A percentile compares a stretch with the other conserved stretches of the same genome.
phyloP scores from a whole-genome alignment of 345 rosid species.

The Durio zibethinus region DNA sequence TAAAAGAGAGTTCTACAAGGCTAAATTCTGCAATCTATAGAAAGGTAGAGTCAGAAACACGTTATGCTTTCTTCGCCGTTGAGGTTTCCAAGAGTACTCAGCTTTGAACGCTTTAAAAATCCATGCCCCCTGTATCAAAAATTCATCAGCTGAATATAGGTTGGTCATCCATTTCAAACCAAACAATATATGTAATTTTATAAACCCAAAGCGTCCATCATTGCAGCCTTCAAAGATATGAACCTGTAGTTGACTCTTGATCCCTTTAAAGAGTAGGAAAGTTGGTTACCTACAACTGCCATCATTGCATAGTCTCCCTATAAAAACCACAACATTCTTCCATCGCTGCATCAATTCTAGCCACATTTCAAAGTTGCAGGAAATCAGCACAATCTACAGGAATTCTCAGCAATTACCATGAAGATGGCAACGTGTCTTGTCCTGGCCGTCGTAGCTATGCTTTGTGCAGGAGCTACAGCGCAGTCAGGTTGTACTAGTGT shows the following conservation, averaged over 20 bases:
- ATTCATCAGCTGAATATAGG: slow-evolving; percentile 9
- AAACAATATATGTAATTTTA: neutral
- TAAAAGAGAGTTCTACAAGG: neutral
- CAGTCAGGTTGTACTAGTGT: slow-evolving; percentile 60
- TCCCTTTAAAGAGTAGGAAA: slow-evolving; percentile 22
- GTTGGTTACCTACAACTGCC: slow-evolving; percentile 43
- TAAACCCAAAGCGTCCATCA: neutral
- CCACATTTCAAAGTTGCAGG: slow-evolving; percentile 12
- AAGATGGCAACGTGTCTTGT: slow-evolving; percentile 27
- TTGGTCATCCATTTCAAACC: slow-evolving; percentile 18
- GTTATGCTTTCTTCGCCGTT: slow-evolving; percentile 29
- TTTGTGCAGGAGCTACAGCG: slow-evolving; percentile 42
- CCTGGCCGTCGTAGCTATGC: slow-evolving; percentile 31
- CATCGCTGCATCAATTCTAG: slow-evolving; percentile 15
- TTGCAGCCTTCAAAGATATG: neutral
- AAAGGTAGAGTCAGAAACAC: slow-evolving; percentile 26
- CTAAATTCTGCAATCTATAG: slow-evolving; percentile 9
- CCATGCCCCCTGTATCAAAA: neutral
- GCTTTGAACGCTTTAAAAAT: neutral
- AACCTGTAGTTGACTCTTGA: slow-evolving; percentile 11
- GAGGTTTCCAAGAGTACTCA: neutral
- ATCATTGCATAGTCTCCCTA: slow-evolving; percentile 22
- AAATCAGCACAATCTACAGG: slow-evolving; percentile 12
- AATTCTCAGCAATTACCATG: slow-evolving; percentile 5
- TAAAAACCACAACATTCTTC: slow-evolving; percentile 24